These are phyloP conservation scores for Monosporascus sp. DNA, from an alignment of 2,329 filamentous ascomycete genomes.

Conservation along the genomic window DNA sequence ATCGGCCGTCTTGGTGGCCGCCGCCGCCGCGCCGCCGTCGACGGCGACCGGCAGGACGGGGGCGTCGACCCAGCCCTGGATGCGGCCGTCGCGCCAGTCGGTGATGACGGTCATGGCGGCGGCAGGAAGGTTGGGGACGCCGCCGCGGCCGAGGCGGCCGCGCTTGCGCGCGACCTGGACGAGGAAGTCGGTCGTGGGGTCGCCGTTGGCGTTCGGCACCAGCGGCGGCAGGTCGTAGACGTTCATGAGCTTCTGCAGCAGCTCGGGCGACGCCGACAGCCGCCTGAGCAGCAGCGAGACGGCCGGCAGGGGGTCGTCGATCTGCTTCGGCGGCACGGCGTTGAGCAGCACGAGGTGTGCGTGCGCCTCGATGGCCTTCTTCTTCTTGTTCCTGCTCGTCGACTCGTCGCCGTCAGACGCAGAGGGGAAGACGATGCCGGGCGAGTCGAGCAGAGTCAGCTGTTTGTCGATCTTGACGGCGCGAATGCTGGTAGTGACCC, in stretches of 20 bases:
- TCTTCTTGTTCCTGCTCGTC: conserved; percentile 24
- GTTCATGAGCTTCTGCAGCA: conserved; percentile 73
- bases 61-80: conserved; percentile 85
- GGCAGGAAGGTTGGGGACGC: conserved; percentile 79
- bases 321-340: conserved; percentile 88
- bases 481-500: conserved; percentile 82
- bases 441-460: conserved; percentile 87
- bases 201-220: conserved; percentile 62
- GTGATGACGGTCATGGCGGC: conserved; percentile 90
- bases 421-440: conserved; percentile 89
- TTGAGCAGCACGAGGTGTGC: conserved; percentile 85
- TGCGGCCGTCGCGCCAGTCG: conserved; percentile 94
- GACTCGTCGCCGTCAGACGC: conserved; percentile 28
- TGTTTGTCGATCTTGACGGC: conserved; percentile 94
- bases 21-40: conserved; percentile 14
- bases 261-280: conserved; percentile 65
- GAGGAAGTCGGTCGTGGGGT: conserved; percentile 83
- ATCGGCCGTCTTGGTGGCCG: conserved; percentile 18
- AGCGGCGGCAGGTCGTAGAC: conserved; percentile 83
- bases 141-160: conserved; percentile 80
- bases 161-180: conserved; percentile 93
- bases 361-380: conserved; percentile 66
- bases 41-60: conserved; percentile 59
- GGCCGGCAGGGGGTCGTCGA: conserved; percentile 85
- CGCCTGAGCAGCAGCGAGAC: conserved; percentile 79